Evolutionary conservation across 805 yeast species (phyloP), one percentile per base, ranked within the genome.

Genomic region (Metschnikowia aberdeeniae): DNA sequence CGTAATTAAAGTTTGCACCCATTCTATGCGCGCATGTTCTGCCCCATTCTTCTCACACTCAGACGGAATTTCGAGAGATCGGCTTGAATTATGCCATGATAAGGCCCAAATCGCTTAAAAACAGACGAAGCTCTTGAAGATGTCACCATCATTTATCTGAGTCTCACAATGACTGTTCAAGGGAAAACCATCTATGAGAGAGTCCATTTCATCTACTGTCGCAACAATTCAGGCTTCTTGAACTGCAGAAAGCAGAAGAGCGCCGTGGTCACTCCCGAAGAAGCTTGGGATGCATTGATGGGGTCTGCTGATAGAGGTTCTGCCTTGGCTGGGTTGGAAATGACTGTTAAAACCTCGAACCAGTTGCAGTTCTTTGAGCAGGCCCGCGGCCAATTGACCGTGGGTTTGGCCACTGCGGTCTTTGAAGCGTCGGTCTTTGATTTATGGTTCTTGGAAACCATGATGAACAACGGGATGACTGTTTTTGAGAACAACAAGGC

Each of bases 331-430:
- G 35, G 34, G 3, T 31, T 9, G 30, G 50, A 38, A 6, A 26
- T 52, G 31, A 32, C 26, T 8, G 43, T 48, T n/a, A 42, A 20
- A 13, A 19, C 19, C 8, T 34, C 46, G 22, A 34, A 36, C 28
- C 40, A 44, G 19, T 52, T 48, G 35, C 31, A 20, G 27, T 49
- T 44, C 47, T 60, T 40, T 56, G 68, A 62, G 63, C 63, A 49
- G 35, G 28, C 38, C 12, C 48, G 33, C 13, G 53, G 49, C 20
- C 57, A 43, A 13, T 34, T 43, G 10, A 36, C 53, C 13, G 55
- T 57, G 6, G 74, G 74, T 1, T 41, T 66, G n/a, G 52, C 65
- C 19, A 61, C 68, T 6, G 58, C 59, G n/a, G 36, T 35, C 3
- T 59, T 63, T 30, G 55, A 50, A 8, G 50, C 55, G 4, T 49